phyloP scores from a whole-genome alignment of 768 basidiomycete genomes.

The Cystofilobasidium ferigula region DNA sequence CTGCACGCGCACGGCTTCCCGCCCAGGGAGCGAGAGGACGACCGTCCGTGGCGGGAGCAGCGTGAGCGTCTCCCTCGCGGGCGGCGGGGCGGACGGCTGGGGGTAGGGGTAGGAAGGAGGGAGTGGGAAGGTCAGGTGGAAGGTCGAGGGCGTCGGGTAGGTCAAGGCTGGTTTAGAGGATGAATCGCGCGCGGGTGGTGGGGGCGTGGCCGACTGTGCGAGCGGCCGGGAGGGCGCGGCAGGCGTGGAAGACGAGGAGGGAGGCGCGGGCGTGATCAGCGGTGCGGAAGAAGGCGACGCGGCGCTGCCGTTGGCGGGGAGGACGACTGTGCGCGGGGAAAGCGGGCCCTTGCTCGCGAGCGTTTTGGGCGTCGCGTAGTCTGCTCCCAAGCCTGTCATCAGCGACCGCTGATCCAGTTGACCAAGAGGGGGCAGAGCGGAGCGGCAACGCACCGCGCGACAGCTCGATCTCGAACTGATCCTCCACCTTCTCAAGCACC shows the following conservation, averaged over 20 bases:
- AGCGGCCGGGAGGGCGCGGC: not conserved
- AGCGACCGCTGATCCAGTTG: not conserved
- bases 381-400: not conserved
- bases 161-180: not conserved
- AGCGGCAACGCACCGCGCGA: constrained; percentile 8
- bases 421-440: not conserved
- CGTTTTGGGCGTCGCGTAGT: constrained; percentile 21
- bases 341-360: constrained; percentile 22
- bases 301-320: constrained; percentile 2
- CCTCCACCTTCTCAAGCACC: constrained; percentile 23
- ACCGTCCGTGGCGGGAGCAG: not conserved
- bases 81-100: not conserved
- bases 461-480: constrained; percentile 18
- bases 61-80: not conserved
- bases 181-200: too few species aligned
- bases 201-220: not conserved
- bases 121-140: not conserved
- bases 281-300: not conserved
- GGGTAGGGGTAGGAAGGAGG: not conserved
- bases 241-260: not conserved
- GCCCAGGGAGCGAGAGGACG: not conserved
- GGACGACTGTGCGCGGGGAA: constrained; percentile 15
- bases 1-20: not conserved
- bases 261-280: constrained; percentile 6
- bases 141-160: not conserved